Percentiles rank a stretch among this genome's conserved stretches.
Conservation (phyloP, 257 asterid genomes). For the Solanum boliviense region DNA sequence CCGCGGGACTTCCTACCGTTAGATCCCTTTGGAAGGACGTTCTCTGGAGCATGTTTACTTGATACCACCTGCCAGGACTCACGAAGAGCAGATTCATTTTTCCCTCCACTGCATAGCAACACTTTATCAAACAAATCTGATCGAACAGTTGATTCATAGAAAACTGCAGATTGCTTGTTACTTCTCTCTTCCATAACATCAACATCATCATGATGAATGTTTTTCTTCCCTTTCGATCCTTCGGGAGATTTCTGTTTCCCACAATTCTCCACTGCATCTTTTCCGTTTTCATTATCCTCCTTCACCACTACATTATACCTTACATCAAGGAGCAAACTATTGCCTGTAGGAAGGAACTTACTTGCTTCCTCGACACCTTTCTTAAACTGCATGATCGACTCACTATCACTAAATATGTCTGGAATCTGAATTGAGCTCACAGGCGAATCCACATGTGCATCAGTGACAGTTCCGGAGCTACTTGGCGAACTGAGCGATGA, state of each 20-base stretch:
- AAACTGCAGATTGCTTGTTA: conserved; percentile 59
- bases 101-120: conserved; percentile 62
- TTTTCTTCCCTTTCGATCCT: conserved; percentile 50
- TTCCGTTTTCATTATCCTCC: conserved; percentile 14
- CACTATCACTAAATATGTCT: conserved; percentile 24
- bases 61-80: conserved; percentile 42
- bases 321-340: conserved; percentile 17
- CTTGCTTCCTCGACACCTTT: conserved; percentile 66
- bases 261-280: not conserved
- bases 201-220: conserved; percentile 23
- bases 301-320: conserved; percentile 20
- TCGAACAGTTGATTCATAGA: conserved; percentile 41
- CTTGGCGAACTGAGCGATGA: not conserved
- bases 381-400: conserved; percentile 44
- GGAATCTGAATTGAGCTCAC: not conserved
- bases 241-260: conserved; percentile 12
- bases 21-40: conserved; percentile 21
- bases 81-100: conserved; percentile 55
- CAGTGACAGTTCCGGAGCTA: not conserved
- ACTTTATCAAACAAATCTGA: conserved; percentile 56
- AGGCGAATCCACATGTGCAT: conserved; percentile 3
- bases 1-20: conserved; percentile 35
- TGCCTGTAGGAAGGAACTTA: conserved; percentile 46
- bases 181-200: conserved; percentile 13
- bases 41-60: conserved; percentile 19